Evolutionary conservation across 441 rosid genomes (phyloP).

Genomic region (Mallotus repandus): DNA sequence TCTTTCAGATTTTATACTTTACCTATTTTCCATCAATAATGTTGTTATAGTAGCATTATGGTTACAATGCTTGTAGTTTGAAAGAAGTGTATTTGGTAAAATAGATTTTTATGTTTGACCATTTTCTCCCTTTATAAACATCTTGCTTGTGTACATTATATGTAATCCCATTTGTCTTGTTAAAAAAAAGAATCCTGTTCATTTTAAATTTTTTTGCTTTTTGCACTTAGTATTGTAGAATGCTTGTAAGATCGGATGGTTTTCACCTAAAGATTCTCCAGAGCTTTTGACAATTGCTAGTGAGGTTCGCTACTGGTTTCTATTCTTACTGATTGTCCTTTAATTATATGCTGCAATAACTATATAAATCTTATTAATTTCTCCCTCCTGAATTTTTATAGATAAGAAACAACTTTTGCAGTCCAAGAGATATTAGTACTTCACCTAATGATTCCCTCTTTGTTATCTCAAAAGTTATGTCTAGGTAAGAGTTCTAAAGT

Average conservation of each 20-base stretch:
- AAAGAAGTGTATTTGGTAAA: background rate
- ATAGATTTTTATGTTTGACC: background rate
- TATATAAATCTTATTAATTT: constrained; percentile 18
- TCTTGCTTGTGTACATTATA: background rate
- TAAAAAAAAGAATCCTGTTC: too few species aligned
- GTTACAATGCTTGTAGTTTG: background rate
- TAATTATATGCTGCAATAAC: constrained; percentile 5
- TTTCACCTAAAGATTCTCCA: constrained; percentile 53
- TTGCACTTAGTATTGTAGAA: constrained; percentile 42
- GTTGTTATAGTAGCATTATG: background rate
- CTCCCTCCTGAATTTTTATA: constrained; percentile 29
- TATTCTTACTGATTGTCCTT: background rate
- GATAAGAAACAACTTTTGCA: constrained; percentile 60
- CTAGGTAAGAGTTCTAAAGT: constrained; percentile 45
- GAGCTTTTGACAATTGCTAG: constrained; percentile 61
- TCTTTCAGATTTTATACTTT: background rate
- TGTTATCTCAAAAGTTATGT: constrained; percentile 45
- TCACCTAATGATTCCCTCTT: constrained; percentile 31
- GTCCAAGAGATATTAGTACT: constrained; percentile 35
- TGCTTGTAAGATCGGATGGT: constrained; percentile 89
- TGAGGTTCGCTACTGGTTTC: constrained; percentile 53
- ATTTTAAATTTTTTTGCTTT: too few species aligned
- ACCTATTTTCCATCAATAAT: background rate
- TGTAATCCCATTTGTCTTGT: too few species aligned
- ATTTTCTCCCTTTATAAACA: background rate